Base-by-base conservation (phyloP, 2,329 filamentous ascomycete genomes). In the Penicillium psychrosexuale region DNA sequence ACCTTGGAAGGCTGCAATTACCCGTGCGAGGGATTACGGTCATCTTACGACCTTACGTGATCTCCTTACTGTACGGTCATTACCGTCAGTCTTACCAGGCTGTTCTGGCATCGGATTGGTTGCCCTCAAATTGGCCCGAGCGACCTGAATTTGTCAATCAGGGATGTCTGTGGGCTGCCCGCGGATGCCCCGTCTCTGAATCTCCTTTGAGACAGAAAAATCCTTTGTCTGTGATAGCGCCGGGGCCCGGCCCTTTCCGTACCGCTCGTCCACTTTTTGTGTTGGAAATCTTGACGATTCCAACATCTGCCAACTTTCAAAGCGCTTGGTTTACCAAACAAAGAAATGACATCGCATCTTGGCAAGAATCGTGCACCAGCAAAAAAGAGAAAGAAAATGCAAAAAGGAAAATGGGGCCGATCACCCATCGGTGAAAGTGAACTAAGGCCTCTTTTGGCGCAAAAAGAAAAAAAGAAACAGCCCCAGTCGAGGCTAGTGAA, bases 211-310 rank as follows among this genome's bases (percentile, higher is more conserved):
- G 30, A 30, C 28, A 33, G 8, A 30, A 31, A 51, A 45, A n/a
- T 45, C 40, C 24, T 24, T 38, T 43, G 40, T 46, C 24, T 39
- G 50, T 40, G 56, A 61, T 62, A 60, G 61, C 51, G 55, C 51
- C 61, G 40, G 61, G 69, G 68, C 62, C 68, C 69, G 69, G 69
- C 62, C 69, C 69, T 72, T 71, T 70, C 69, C 69, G 69, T 71
- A 59, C 69, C 68, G 69, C 60, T 64, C 55, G 60, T 62, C 60
- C 60, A 55, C 59, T 61, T 52, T 52, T 42, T 42, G 42, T 54
- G 39, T 36, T 52, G 27, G 42, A 46, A 50, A 56, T 43, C 45
- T 51, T 24, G 22, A 40, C 43, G 33, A 43, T 44, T 53, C 24
- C 47, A 38, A 51, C 53, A 47, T 33, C 28, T 56, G 45, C 42